Base-by-base conservation (phyloP, 345 rosid species). In the Boechera retrofracta region DNA sequence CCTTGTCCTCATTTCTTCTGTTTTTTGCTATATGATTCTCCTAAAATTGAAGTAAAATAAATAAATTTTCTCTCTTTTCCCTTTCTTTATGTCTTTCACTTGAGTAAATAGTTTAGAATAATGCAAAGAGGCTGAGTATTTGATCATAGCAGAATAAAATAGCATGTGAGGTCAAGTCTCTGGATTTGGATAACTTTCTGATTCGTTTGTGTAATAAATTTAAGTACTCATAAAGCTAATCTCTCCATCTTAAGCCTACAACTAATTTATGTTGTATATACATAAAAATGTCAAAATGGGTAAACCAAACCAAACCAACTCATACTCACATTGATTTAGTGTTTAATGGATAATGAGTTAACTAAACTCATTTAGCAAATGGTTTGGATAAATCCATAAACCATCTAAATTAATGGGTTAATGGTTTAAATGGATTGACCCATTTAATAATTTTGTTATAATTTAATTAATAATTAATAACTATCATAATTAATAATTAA, bases 171-270 rank as follows among this genome's bases (percentile, higher is more conserved):
- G 44, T 35, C 18, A 49, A 35, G 62, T 73, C 9, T 64, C 4
- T 53, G 28, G 71, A 54, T 32, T 64, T 18, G 53, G 2, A 41
- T 55, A 29, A 72, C 18, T 65, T 45, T 54, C 11, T 31, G 16
- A 42, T 18, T 54, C 5, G 7, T 41, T 64, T 53, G 45, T 54
- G 18, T 64, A 31, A 42, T 42, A 32, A 32, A n/a, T 6, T 3
- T 10, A 33, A 73, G 38, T 42, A 18, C 49, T 64, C 59, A 55
- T 6, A 8, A 21, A 64, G 71, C 58, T 56, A 29, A 55, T 24
- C 5, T 49, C 6, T 49, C 7, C 65, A 33, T 55, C 36, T 44
- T 33, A 33, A 33, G 16, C 47, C 15, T 71, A 64, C 35, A 21
- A 42, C 48, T 21, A 64, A 9, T 31, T 18, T 44, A 42, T 54